Base-by-base conservation (phyloP, 1,139 yeast genomes). In the Taphrina deformans region DNA sequence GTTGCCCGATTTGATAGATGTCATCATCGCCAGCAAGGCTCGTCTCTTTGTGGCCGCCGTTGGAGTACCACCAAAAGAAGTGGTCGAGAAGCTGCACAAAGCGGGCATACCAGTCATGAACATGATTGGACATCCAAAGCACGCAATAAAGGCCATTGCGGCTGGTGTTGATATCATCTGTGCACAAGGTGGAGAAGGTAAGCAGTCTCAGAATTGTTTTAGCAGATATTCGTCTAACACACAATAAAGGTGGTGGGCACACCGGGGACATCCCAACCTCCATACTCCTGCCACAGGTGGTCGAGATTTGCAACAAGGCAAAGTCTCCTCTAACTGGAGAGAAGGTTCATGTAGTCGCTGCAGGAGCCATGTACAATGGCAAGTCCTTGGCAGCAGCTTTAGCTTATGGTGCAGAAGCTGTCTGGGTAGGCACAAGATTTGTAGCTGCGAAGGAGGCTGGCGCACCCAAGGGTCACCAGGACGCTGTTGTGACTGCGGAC, bases 81-180 rank as follows among this genome's bases (percentile, higher is more conserved):
- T 82, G 9, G 79, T 83, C 67, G 73, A 73, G 46, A 73, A 72
- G 68, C 77, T 82, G 55, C 81, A 80, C 73, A 71, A 76, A 50
- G 77, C 79, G 38, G 85, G 83, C 1, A 79, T 81, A 51, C 72
- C 79, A 66, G 55, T 31, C 33, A 79, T 83, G 76, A 78, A 78
- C 73, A 80, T 78, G 74, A 78, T 79, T 62, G 85, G 82, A 14
- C 73, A 79, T 23, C 80, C 79, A 1, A 80, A 82, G 14, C 80
- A 80, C 9, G 73, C 78, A 0, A 67, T 71, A 27, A 82, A 80
- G 69, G 82, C 80, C 0, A 62, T 71, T n/a, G 65, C 68, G 14
- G 59, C 69, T 0, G 79, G 77, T 0, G 75, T 78, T 16, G 81
- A 79, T 68, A 81, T 80, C n/a, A 69, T 81, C n/a, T 73, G 79